Evolutionary conservation across 106 monocot species (phyloP), one percentile per base, ranked within the genome.

Genomic region (Iris macrosiphon): DNA sequence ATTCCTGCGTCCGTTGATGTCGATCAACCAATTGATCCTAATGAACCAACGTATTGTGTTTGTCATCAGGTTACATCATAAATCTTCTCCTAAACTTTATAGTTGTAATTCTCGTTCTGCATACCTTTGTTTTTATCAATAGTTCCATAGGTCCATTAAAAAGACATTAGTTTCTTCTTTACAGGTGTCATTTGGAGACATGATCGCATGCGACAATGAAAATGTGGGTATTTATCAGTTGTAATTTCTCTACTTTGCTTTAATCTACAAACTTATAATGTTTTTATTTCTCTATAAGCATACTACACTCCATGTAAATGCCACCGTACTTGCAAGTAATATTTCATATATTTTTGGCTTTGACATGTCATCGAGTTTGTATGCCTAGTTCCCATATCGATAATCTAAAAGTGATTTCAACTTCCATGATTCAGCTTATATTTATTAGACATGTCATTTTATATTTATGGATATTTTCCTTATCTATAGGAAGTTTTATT

Each of bases 181-280:
- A 40, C 72, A 98, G 98, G 83, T 98, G 15, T 98, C 98, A 34
- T 98, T 84, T 79, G 98, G 98, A 57, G 98, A 98, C 64, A 98
- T 98, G 98, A 98, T 98, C 45, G 91, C 98, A 47, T 98, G 98
- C 44, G 98, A 98, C 55, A 98, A 98, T 66, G 87, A 87, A 55
- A 98, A 87, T 80, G 98, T 98, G 41, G 70, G 87, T 72, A 32
- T 68, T 52, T 46, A 34, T 17, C 47, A 58, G 20, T 60, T 18
- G 2, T 22, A 26, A 16, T 30, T 27, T 12, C 15, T 31, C 5
- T 11, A 8, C 0, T 15, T 19, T 42, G 43, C 29, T 16, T 60
- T 26, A 15, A 27, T 18, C 8, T 39, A 17, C 11, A 40, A 15
- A n/a, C n/a, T n/a, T n/a, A n/a, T n/a, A n/a, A n/a, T n/a, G n/a